Evolutionary conservation across 768 basidiomycete species (phyloP), one percentile per base, ranked within the genome.

Genomic region (Auriscalpium microsporum): DNA sequence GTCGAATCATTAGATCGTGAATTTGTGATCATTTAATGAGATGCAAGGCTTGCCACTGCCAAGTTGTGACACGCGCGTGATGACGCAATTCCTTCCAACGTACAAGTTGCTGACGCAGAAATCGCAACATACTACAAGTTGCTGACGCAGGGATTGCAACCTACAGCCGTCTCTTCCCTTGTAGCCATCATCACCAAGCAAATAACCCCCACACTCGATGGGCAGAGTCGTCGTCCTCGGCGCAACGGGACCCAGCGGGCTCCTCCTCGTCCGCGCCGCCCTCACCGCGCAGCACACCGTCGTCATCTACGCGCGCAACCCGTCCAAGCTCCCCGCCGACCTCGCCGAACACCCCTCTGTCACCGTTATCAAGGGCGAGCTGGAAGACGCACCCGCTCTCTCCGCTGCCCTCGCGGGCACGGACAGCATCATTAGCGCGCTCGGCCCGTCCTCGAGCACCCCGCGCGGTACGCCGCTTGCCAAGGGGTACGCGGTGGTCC

Each of bases 401-500:
- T 67, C 72, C 17, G 69, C 72, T 46, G 84, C 83, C 2, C 67
- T 87, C 56, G 66, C 79, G 56, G 79, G 76, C 21, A 78, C 81
- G 3, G 73, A 87, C 50, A 77, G 80, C 45, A 80, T 90, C 23
- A 64, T 89, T 28, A 87, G 85, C 47, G 80, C 82, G 1, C 76
- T 89, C 1, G 86, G 87, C 3, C 86, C 80, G 13, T 56, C 56
- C 37, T 57, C 79, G 14, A 67, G 58, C 52, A 68, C 77, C 57
- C 73, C 77, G 8, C 58, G 63, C 23, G 72, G 75, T 54, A 81
- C 78, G 10, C 87, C 87, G 14, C 72, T 89, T 49, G 82, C 86
- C 1, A 73, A 72, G 44, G 83, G 76, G 19, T 89, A 87, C 65
- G 64, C 69, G 16, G 60, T 68, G 40, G 64, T 90, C 61, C 73